These are phyloP conservation scores for Metarhizium brunneum DNA, from an alignment of 2,329 filamentous ascomycete genomes.

Conservation along the genomic window DNA sequence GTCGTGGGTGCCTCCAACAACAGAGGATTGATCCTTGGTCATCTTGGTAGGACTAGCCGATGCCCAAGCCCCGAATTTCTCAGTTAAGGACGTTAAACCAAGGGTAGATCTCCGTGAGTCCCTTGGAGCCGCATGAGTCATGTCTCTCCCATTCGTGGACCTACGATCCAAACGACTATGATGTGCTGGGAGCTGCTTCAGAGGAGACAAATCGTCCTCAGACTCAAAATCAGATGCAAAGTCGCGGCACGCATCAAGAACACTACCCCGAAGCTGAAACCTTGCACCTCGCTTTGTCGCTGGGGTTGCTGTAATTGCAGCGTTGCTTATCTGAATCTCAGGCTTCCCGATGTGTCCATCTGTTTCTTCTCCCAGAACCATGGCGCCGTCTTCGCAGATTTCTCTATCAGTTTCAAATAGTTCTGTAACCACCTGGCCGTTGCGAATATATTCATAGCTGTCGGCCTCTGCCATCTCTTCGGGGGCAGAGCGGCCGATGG, in stretches of 20 bases:
- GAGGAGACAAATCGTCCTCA: constrained; percentile 37
- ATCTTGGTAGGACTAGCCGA: constrained; percentile 39
- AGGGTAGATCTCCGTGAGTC: constrained; percentile 21
- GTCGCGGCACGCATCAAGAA: constrained; percentile 32
- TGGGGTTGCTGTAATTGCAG: not conserved
- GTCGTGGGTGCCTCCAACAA: not conserved
- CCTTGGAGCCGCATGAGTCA: not conserved
- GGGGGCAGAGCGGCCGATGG: not conserved
- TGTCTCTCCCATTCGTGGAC: not conserved
- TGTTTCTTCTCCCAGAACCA: not conserved
- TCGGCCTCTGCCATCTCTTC: not conserved
- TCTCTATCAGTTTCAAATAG: not conserved
- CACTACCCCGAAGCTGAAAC: constrained; percentile 36
- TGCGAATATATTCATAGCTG: not conserved
- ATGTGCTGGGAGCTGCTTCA: constrained; percentile 9
- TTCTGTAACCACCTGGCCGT: not conserved
- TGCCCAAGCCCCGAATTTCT: constrained; percentile 54
- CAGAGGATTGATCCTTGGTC: not conserved
- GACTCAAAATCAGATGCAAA: constrained; percentile 43
- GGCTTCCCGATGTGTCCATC: not conserved
- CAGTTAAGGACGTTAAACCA: constrained; percentile 56
- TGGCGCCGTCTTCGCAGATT: not conserved
- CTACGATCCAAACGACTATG: not conserved
- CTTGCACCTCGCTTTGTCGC: constrained; percentile 10
- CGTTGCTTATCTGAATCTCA: not conserved